phyloP scores from a whole-genome alignment of 1,284 basidiomycete species.

The Wallemia mellicola region DNA sequence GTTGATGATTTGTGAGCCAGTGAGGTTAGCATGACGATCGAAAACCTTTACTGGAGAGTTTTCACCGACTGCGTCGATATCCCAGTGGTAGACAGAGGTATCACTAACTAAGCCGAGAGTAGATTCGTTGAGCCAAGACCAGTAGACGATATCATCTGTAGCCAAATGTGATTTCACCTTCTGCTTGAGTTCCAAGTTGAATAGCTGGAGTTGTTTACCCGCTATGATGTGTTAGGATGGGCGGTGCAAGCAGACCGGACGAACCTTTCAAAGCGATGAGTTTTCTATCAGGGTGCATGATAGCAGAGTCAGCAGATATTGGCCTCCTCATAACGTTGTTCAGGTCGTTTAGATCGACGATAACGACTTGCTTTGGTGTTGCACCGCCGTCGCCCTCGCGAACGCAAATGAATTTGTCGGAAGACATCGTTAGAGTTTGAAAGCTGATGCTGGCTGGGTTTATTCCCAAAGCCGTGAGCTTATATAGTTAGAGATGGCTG shows the following conservation, averaged over 20 bases:
- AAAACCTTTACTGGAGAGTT: constrained; percentile 68
- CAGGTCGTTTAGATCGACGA: constrained; percentile 11
- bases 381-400: constrained; percentile 13
- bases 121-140: constrained; percentile 87
- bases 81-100: constrained; percentile 80
- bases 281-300: neutral
- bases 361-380: constrained; percentile 8
- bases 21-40: constrained; percentile 81
- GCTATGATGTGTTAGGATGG: no score
- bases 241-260: no score
- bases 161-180: constrained; percentile 91
- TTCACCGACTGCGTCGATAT: constrained; percentile 28
- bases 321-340: constrained; percentile 14
- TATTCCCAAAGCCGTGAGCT: constrained; percentile 83
- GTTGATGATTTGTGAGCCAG: constrained; percentile 92
- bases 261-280: constrained; percentile 15
- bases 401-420: constrained; percentile 75
- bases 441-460: constrained; percentile 93
- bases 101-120: constrained; percentile 91
- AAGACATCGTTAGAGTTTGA: constrained; percentile 83
- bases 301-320: neutral
- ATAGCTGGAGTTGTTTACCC: constrained; percentile 78
- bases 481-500: neutral
- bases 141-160: constrained; percentile 86
- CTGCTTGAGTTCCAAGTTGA: constrained; percentile 89